A percentile compares a stretch with the other conserved stretches of the same genome.
phyloP scores from a whole-genome alignment of 352 stramenopile species.

The Thalassiosira gravida region DNA sequence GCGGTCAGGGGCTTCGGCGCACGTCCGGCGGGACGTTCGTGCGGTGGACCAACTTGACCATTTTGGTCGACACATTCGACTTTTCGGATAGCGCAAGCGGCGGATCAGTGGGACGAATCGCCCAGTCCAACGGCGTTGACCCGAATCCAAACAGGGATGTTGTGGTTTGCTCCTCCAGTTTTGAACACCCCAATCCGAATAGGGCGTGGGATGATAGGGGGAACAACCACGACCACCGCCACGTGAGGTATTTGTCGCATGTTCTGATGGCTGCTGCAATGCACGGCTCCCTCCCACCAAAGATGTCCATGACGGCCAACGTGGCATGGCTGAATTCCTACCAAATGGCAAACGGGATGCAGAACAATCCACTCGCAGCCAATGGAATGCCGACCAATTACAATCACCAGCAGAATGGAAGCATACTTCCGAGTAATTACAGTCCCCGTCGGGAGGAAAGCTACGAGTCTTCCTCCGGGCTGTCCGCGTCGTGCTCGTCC shows the following conservation, averaged over 20 bases:
- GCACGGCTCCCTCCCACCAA: not conserved
- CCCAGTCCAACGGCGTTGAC: no score
- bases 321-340: not conserved
- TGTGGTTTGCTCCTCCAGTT: not conserved
- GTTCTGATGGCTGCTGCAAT: not conserved
- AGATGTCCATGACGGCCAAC: not conserved
- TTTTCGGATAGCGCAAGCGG: conserved; percentile 15
- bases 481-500: conserved; percentile 21
- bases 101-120: not conserved
- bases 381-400: not conserved
- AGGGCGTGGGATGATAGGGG: not conserved
- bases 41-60: conserved; percentile 1
- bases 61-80: conserved; percentile 6
- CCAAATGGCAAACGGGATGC: not conserved
- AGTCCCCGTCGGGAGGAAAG: no score
- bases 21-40: not conserved
- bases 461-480: conserved; percentile 14
- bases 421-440: not conserved
- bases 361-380: not conserved
- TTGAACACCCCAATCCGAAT: not conserved
- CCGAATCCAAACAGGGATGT: not conserved
- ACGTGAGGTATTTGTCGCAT: no score
- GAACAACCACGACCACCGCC: not conserved
- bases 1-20: not conserved
- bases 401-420: no score